A percentile compares a stretch with the other conserved stretches of the same genome.
Evolutionary conservation across 305 asterid genomes (phyloP).

Genomic region (Solanum aculeatissimum): DNA sequence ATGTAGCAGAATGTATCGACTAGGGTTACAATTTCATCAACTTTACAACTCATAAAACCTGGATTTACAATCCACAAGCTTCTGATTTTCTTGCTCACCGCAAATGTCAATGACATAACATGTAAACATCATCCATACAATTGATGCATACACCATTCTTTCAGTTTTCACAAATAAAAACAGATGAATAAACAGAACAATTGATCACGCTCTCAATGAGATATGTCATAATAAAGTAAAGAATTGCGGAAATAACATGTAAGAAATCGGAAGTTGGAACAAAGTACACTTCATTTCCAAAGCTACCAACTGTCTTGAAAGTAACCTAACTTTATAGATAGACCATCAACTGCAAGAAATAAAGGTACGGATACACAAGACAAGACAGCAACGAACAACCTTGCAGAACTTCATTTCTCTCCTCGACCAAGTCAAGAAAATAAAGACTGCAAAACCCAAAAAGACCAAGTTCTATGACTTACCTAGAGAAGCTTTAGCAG

Average conservation of each 20-base stretch:
- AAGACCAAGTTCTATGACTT: slow-evolving; percentile 7
- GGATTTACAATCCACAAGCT: neutral
- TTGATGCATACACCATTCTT: neutral
- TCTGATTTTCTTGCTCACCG: neutral
- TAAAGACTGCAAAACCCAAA: slow-evolving; percentile 8
- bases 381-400: slow-evolving; percentile 7
- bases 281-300: neutral
- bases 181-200: neutral
- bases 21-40: neutral
- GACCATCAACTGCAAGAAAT: slow-evolving; percentile 15
- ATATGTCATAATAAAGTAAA: neutral
- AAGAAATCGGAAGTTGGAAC: neutral
- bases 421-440: slow-evolving; percentile 13
- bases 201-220: neutral
- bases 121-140: neutral
- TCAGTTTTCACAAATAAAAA: neutral
- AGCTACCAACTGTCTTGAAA: neutral
- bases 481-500: slow-evolving; percentile 15
- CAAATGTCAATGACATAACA: neutral
- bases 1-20: neutral
- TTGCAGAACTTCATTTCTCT: slow-evolving; percentile 17
- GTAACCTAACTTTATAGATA: slow-evolving; percentile 7
- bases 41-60: neutral
- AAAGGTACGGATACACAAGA: slow-evolving; percentile 23
- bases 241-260: neutral